Evolutionary conservation across 495 filamentous ascomycete genomes (phyloP), one percentile per base, ranked within the genome.

Genomic region (Aspergillus olivimuriae): DNA sequence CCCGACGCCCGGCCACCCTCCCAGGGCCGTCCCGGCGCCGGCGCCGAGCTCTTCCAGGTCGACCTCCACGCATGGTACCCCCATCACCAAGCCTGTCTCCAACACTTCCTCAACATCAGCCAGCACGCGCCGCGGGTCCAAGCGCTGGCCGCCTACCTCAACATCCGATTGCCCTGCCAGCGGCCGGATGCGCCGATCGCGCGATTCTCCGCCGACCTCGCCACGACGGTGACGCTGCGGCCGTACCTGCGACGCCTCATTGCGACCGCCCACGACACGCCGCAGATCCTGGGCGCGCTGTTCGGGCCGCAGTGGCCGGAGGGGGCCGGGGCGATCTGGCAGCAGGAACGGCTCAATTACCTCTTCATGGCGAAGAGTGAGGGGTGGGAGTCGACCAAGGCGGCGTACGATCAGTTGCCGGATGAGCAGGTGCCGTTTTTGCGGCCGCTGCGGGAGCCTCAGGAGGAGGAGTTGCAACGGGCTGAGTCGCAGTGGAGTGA

Each of bases 351-450:
- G 33, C 69, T 85, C 20, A 98, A 97, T 56, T 98, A 90, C 55
- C 73, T 98, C 26, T 97, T 96, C 56, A 85, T 89, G 0, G 89
- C 89, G n/a, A 98, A 96, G 70, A 89, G 84, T 56, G 79, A 80
- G n/a, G 87, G 81, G 14, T 98, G 89, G 89, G 71, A 86, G 20
- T 69, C 74, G 32, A 87, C 94, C 46, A 96, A 95, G 70, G 73
- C 76, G 44, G 75, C 86, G 41, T 98, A 97, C 58, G 91, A 97
- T 63, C 82, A 87, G 62, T 68, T 76, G 8, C 75, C 81, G 8
- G 78, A 87, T 32, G 86, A 97, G 68, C 82, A 77, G 35, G 72
- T 89, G 4, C 92, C 90, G 0, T 97, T 90, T 58, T 67, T 97
- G 39, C 78, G 78, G 42, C 87, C 90, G 26, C 66, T 96, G 24